Percentiles rank a stretch among this genome's conserved stretches.
phyloP scores from a whole-genome alignment of 495 filamentous ascomycete species.

The Penicillium riverlandense region DNA sequence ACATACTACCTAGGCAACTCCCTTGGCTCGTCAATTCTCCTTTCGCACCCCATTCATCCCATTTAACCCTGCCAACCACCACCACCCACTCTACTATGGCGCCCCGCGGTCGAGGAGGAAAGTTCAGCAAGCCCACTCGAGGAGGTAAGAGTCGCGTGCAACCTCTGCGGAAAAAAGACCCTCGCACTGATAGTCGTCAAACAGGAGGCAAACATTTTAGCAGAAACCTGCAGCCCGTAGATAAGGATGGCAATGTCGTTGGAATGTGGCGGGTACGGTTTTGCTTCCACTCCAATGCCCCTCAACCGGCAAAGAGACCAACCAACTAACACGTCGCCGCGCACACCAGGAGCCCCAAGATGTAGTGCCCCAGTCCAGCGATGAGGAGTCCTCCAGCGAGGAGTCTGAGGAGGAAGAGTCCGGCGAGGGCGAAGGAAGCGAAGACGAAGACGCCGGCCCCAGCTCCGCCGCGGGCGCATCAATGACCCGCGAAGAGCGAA shows the following conservation, averaged over 20 bases:
- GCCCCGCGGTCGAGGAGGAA: slow-evolving; percentile 70
- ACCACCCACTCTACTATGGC: slow-evolving; percentile 25
- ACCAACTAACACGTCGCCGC: background rate
- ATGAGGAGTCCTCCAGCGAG: slow-evolving; percentile 34
- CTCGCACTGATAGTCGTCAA: background rate
- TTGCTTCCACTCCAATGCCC: background rate
- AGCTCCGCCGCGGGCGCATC: slow-evolving; percentile 25
- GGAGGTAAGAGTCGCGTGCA: slow-evolving; percentile 57
- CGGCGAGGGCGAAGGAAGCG: slow-evolving; percentile 18
- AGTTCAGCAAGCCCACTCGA: slow-evolving; percentile 87
- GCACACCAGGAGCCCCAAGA: slow-evolving; percentile 13
- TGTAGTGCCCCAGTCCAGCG: slow-evolving; percentile 27
- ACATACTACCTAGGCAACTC: too few relatives aligned
- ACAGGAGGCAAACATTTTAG: slow-evolving; percentile 93
- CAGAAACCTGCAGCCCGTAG: slow-evolving; percentile 74
- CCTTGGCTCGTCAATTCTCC: too few relatives aligned
- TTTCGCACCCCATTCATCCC: background rate
- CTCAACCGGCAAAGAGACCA: too few relatives aligned
- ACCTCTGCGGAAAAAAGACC: background rate
- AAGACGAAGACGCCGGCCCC: slow-evolving; percentile 28
- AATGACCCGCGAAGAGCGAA: slow-evolving; percentile 80
- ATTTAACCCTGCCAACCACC: background rate
- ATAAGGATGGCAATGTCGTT: slow-evolving; percentile 70
- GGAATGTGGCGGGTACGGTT: slow-evolving; percentile 69
- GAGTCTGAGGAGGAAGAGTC: slow-evolving; percentile 37